Conservation (phyloP, 768 basidiomycete genomes). For the Suillus brevipes region DNA sequence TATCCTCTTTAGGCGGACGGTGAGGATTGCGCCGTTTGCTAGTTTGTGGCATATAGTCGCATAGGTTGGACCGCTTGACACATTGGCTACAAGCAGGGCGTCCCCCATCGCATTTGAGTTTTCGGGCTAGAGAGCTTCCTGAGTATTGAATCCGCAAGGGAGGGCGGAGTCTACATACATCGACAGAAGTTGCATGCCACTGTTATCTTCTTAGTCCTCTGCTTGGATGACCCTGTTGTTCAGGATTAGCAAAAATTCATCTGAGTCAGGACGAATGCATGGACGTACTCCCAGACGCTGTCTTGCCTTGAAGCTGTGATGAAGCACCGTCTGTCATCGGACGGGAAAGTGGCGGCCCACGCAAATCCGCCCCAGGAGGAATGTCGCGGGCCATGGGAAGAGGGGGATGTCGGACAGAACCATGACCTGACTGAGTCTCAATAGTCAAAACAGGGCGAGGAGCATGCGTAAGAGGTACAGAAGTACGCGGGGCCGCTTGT, state of each 20-base stretch:
- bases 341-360: conserved; percentile 43
- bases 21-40: conserved; percentile 71
- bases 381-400: conserved; percentile 49
- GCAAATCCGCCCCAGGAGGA: conserved; percentile 44
- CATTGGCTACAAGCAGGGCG: conserved; percentile 84
- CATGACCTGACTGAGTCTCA: conserved; percentile 54
- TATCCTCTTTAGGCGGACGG: conserved; percentile 61
- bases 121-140: conserved; percentile 57
- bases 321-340: conserved; percentile 36
- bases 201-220: conserved; percentile 81
- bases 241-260: conserved; percentile 17
- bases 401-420: conserved; percentile 44
- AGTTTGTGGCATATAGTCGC: conserved; percentile 75
- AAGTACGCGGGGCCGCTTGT: conserved; percentile 34
- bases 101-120: conserved; percentile 86
- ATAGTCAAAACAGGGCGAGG: conserved; percentile 62
- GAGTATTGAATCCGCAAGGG: conserved; percentile 18
- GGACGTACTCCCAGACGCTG: conserved; percentile 40
- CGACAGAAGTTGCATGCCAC: conserved; percentile 92
- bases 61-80: conserved; percentile 71
- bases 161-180: conserved; percentile 51
- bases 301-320: conserved; percentile 32
- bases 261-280: conserved; percentile 13
- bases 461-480: conserved; percentile 35
- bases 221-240: conserved; percentile 55